A percentile compares a stretch with the other conserved stretches of the same genome.
phyloP scores from a whole-genome alignment of 1,284 basidiomycete genomes.

The Hypsizygus ulmarius region DNA sequence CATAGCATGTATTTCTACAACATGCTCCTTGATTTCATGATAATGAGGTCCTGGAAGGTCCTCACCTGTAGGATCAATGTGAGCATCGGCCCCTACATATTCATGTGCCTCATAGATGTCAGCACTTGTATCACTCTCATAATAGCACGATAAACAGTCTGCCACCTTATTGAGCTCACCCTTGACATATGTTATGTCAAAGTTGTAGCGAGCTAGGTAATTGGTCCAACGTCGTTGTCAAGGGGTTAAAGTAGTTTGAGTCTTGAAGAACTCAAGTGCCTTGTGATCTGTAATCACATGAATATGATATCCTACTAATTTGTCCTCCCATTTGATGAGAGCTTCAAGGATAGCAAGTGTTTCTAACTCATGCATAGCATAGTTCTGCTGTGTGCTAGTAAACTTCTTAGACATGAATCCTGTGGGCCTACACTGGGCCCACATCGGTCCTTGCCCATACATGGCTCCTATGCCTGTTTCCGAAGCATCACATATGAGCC shows the following conservation, averaged over 20 bases:
- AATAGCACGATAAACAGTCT: conserved; percentile 30
- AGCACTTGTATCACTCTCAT: conserved; percentile 15
- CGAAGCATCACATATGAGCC: conserved; percentile 42
- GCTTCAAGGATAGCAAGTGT: conserved; percentile 37
- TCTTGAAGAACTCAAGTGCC: conserved; percentile 28
- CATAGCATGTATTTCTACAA: conserved; percentile 6
- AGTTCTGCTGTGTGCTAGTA: conserved; percentile 35
- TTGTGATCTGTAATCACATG: conserved; percentile 30
- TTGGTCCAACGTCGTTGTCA: conserved; percentile 26
- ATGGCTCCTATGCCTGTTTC: conserved; percentile 35
- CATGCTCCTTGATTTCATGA: conserved; percentile 1
- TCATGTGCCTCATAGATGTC: conserved; percentile 21
- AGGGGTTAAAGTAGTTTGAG: conserved; percentile 14
- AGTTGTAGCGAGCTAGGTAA: conserved; percentile 27
- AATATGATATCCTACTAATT: conserved; percentile 24
- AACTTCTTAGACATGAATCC: conserved; percentile 43
- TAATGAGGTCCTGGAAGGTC: conserved; percentile 17
- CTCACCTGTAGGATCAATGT: conserved; percentile 24
- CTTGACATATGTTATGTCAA: conserved; percentile 26
- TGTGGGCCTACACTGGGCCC: conserved; percentile 34
- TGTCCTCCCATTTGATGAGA: conserved; percentile 37
- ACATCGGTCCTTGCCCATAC: conserved; percentile 36
- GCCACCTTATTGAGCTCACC: conserved; percentile 29
- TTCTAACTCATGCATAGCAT: conserved; percentile 36
- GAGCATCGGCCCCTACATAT: conserved; percentile 23